Conservation (phyloP, 176 grass and related monocot genomes). For the Eleusine coracana region DNA sequence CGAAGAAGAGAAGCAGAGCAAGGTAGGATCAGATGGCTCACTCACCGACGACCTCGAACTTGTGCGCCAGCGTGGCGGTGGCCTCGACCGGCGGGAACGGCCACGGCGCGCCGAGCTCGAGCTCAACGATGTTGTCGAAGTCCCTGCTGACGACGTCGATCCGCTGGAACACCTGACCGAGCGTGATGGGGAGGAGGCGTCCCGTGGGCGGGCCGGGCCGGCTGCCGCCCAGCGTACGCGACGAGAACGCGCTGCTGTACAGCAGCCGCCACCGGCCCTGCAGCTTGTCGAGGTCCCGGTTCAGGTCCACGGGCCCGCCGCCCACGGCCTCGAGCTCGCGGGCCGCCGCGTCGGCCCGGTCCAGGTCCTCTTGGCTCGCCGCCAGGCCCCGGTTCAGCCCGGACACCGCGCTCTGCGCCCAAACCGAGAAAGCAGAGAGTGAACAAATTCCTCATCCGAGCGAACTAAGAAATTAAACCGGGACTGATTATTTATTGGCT, state of each 20-base stretch:
- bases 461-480: not conserved
- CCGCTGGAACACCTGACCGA: conserved; percentile 88
- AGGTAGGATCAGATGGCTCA: not conserved
- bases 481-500: no score
- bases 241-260: conserved; percentile 96
- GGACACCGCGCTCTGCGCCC: conserved; percentile 72
- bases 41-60: conserved; percentile 83
- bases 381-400: conserved; percentile 87
- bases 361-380: conserved; percentile 77
- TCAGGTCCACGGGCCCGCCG: conserved; percentile 54
- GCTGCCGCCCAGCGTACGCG: conserved; percentile 80
- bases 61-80: conserved; percentile 76
- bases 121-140: conserved; percentile 87
- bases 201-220: conserved; percentile 82
- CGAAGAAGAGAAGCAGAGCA: not conserved
- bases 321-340: conserved; percentile 59
- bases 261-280: conserved; percentile 89
- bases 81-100: conserved; percentile 66
- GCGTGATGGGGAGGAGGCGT: conserved; percentile 74
- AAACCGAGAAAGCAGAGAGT: not conserved
- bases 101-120: conserved; percentile 88
- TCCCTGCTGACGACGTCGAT: conserved; percentile 81
- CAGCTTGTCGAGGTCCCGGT: conserved; percentile 61
- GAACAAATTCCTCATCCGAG: not conserved
- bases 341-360: conserved; percentile 69